Conservation (phyloP, 1,284 basidiomycete species). For the Trichosporon sp. region DNA sequence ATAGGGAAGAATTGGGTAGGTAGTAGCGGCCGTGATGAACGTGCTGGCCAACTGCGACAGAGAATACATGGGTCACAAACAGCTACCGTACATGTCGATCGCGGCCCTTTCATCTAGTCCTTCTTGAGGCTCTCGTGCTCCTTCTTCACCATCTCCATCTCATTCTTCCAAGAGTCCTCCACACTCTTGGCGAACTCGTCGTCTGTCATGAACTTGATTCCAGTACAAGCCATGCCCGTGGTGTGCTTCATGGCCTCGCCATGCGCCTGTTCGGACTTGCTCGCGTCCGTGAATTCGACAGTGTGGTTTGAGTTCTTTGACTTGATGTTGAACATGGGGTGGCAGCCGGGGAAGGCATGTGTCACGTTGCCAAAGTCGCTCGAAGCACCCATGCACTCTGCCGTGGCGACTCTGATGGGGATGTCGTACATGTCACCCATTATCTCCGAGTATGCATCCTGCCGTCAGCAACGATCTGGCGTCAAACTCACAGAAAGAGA, state of each 20-base stretch:
- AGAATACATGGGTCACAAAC: no score
- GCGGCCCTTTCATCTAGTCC: neutral
- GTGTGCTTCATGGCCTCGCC: slow-evolving; percentile 43
- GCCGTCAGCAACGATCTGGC: neutral
- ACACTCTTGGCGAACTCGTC: slow-evolving; percentile 35
- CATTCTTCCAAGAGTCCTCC: slow-evolving; percentile 5
- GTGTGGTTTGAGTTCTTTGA: slow-evolving; percentile 31
- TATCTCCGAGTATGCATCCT: neutral
- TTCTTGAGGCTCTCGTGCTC: neutral
- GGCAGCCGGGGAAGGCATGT: slow-evolving; percentile 50
- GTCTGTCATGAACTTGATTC: slow-evolving; percentile 43
- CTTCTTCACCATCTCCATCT: slow-evolving; percentile 21
- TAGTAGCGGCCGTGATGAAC: no score
- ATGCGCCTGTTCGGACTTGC: slow-evolving; percentile 35
- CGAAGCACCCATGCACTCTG: slow-evolving; percentile 16
- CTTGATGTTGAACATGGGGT: slow-evolving; percentile 33
- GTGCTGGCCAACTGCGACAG: no score
- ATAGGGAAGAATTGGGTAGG: no score
- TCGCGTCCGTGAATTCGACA: slow-evolving; percentile 32
- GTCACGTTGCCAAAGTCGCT: slow-evolving; percentile 30
- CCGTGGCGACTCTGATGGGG: slow-evolving; percentile 68
- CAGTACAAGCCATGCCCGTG: slow-evolving; percentile 45
- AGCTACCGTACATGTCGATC: neutral
- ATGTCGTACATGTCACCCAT: slow-evolving; percentile 8
- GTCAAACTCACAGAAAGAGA: slow-evolving; percentile 26